Conservation (phyloP, 1,284 basidiomycete genomes). For the Malassezia dermatis region DNA sequence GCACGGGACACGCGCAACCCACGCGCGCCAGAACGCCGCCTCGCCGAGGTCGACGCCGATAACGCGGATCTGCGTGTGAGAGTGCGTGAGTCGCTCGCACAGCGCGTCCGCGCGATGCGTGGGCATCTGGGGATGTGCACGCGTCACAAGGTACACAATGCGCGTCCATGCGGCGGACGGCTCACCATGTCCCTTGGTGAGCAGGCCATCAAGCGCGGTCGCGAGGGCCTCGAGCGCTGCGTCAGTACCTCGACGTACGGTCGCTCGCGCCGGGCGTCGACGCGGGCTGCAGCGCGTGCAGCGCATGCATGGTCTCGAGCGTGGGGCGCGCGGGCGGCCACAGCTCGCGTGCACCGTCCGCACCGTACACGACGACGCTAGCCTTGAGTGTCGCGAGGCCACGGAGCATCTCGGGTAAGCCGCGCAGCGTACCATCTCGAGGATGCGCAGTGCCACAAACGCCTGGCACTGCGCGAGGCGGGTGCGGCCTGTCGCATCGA, state of each 20-base stretch:
- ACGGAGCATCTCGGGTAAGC: slow-evolving; percentile 14
- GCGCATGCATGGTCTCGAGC: slow-evolving; percentile 5
- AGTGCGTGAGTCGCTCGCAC: not conserved
- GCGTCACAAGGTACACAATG: slow-evolving; percentile 8
- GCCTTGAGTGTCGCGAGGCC: slow-evolving; percentile 11
- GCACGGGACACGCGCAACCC: slow-evolving; percentile 51
- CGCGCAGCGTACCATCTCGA: slow-evolving; percentile 10
- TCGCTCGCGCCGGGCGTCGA: not conserved
- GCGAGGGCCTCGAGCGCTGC: slow-evolving; percentile 6
- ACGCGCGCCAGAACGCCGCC: slow-evolving; percentile 56
- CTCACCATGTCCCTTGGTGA: slow-evolving; percentile 4
- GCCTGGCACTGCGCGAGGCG: slow-evolving; percentile 4
- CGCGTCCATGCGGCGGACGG: slow-evolving; percentile 11
- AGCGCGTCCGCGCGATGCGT: slow-evolving; percentile 2
- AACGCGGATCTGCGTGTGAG: slow-evolving; percentile 5
- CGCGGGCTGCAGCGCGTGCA: slow-evolving; percentile 1
- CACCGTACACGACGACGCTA: slow-evolving; percentile 9
- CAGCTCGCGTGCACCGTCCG: not conserved
- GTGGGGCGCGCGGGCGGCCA: slow-evolving; percentile 12
- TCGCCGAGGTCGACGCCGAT: not conserved
- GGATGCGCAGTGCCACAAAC: slow-evolving; percentile 8
- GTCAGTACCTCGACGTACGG: not conserved
- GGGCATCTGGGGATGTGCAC: not conserved
- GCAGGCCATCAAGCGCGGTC: not conserved
- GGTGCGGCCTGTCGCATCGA: not conserved